These are phyloP conservation scores for Umbilicus rupestris DNA, from an alignment of 164 flowering plant species.

Conservation along the genomic window DNA sequence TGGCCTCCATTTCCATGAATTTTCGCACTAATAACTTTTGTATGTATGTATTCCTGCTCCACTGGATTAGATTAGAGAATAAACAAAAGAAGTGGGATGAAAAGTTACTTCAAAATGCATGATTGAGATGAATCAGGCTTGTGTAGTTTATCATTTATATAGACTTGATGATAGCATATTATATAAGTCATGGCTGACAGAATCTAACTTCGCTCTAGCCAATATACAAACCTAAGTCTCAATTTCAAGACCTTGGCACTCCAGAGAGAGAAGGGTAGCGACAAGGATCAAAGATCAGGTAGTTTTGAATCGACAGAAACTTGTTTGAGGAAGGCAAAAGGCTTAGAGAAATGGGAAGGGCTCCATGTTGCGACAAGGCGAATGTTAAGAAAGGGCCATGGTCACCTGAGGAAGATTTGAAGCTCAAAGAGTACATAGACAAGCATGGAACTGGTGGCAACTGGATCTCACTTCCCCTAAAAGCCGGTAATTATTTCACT, in stretches of 20 bases:
- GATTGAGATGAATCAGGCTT: neutral
- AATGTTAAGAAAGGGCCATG: slow-evolving; percentile 82
- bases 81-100: neutral
- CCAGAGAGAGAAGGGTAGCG: neutral
- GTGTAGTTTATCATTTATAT: neutral
- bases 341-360: slow-evolving; percentile 54
- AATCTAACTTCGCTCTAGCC: neutral
- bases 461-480: slow-evolving; percentile 70
- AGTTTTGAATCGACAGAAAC: neutral
- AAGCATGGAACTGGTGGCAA: slow-evolving; percentile 62
- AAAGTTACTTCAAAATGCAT: neutral
- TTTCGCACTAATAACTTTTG: neutral
- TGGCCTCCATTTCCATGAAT: neutral
- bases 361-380: slow-evolving; percentile 82
- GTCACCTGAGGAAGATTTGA: slow-evolving; percentile 76
- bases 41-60: neutral
- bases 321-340: slow-evolving; percentile 7
- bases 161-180: neutral
- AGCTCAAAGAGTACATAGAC: slow-evolving; percentile 55
- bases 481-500: slow-evolving; percentile 34
- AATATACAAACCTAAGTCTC: neutral
- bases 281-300: neutral
- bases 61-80: neutral
- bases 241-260: neutral
- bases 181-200: neutral